phyloP scores from a whole-genome alignment of 225 moss, liverwort and hornwort species.

The Physcomitrellopsis africana region DNA sequence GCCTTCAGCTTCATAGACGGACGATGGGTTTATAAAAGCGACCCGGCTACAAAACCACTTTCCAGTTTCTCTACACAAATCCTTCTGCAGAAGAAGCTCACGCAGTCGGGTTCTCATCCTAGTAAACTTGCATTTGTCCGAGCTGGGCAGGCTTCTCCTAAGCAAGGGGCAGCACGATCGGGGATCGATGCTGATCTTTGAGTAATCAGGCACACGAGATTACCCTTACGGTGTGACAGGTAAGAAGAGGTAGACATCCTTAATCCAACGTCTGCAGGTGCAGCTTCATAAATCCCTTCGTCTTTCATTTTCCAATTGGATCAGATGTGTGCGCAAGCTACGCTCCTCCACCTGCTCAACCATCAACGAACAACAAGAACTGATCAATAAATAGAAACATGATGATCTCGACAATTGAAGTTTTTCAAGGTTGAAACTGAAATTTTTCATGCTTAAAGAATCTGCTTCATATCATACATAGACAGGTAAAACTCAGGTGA shows the following conservation, averaged over 20 bases:
- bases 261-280: constrained; percentile 33
- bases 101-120: background rate
- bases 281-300: constrained; percentile 37
- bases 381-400: background rate
- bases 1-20: constrained; percentile 36
- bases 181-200: constrained; percentile 4
- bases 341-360: constrained; percentile 81
- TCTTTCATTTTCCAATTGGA: constrained; percentile 78
- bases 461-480: background rate
- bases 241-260: constrained; percentile 37
- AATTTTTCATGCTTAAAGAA: background rate
- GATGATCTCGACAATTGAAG: background rate
- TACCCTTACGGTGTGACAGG: constrained; percentile 43
- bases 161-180: background rate
- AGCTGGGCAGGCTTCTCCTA: constrained; percentile 13
- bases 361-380: constrained; percentile 19
- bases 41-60: constrained; percentile 11
- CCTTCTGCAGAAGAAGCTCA: constrained; percentile 22
- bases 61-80: constrained; percentile 3
- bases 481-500: background rate
- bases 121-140: constrained; percentile 18
- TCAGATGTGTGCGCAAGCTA: constrained; percentile 77
- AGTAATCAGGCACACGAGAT: constrained; percentile 18
- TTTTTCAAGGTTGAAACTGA: background rate
- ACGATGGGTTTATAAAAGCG: constrained; percentile 11